These are phyloP conservation scores for Cymbidium sinense DNA, from an alignment of 106 monocot genomes.

Conservation along the genomic window DNA sequence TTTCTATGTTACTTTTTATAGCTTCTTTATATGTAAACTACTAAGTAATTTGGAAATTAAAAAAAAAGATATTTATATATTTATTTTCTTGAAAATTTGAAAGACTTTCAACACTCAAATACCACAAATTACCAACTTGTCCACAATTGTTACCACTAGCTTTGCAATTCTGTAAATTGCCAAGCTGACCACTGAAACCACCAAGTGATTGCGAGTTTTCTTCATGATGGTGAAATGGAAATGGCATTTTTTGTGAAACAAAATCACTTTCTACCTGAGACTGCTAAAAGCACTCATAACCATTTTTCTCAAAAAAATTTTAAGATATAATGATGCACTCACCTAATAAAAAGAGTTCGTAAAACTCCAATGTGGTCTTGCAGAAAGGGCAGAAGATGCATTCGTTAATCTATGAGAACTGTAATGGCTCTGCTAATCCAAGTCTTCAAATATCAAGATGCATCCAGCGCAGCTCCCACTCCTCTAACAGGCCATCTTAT, in stretches of 20 bases:
- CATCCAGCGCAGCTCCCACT: constrained; percentile 28
- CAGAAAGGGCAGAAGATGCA: constrained; percentile 44
- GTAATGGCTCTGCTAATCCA: not conserved
- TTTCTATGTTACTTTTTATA: no score
- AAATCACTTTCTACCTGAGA: not conserved
- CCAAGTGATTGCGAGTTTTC: not conserved
- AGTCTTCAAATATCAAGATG: constrained; percentile 22
- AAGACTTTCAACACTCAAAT: no score
- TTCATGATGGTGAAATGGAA: not conserved
- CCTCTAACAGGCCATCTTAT: constrained; percentile 14
- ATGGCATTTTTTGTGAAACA: not conserved
- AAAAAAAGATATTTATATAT: no score
- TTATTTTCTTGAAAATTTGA: no score
- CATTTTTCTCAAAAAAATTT: not conserved
- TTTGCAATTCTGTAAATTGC: no score
- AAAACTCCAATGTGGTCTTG: constrained; percentile 23
- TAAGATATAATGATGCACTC: not conserved
- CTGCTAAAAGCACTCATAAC: not conserved
- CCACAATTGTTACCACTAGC: no score
- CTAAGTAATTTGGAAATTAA: no score
- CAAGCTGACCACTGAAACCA: not conserved
- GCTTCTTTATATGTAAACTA: no score
- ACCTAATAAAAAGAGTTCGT: not conserved
- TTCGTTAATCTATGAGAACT: constrained; percentile 28
- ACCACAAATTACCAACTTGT: no score